Conservation (phyloP, 495 filamentous ascomycete genomes). For the Aspergillus avenaceus region DNA sequence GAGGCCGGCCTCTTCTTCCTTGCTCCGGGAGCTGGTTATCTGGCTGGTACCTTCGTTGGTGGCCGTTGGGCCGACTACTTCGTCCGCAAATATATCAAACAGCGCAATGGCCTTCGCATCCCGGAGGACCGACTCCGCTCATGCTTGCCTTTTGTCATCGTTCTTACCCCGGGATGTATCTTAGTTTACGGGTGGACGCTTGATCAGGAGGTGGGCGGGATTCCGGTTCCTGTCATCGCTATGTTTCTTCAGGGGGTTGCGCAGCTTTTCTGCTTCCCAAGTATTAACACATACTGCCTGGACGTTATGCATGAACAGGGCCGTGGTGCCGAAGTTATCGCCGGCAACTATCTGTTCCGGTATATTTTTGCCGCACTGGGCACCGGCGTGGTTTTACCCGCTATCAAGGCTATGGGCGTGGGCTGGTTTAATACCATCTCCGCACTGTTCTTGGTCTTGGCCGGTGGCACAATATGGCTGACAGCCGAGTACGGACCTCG, state of each 20-base stretch:
- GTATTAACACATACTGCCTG: conserved; percentile 69
- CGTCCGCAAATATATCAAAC: conserved; percentile 59
- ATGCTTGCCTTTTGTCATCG: conserved; percentile 54
- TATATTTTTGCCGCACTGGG: conserved; percentile 65
- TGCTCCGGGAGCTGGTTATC: conserved; percentile 66
- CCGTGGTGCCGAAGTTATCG: conserved; percentile 62
- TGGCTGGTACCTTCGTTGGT: conserved; percentile 65
- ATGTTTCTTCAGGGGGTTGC: conserved; percentile 71
- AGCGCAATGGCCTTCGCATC: conserved; percentile 53
- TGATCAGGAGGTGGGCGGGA: conserved; percentile 60
- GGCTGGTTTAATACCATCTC: conserved; percentile 53
- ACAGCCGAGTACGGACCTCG: conserved; percentile 45
- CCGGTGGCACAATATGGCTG: conserved; percentile 35
- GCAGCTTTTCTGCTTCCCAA: conserved; percentile 70
- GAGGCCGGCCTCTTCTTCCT: conserved; percentile 70
- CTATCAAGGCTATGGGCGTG: conserved; percentile 62
- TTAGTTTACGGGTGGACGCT: conserved; percentile 71
- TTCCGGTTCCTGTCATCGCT: conserved; percentile 62
- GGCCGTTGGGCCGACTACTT: conserved; percentile 66
- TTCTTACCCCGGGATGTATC: conserved; percentile 60
- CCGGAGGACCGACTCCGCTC: conserved; percentile 67
- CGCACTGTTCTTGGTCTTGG: conserved; percentile 46
- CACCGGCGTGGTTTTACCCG: conserved; percentile 62
- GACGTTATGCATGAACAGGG: conserved; percentile 63
- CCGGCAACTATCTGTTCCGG: conserved; percentile 68